phyloP scores from a whole-genome alignment of 2,329 filamentous ascomycete species.

The Fusarium drepaniforme region DNA sequence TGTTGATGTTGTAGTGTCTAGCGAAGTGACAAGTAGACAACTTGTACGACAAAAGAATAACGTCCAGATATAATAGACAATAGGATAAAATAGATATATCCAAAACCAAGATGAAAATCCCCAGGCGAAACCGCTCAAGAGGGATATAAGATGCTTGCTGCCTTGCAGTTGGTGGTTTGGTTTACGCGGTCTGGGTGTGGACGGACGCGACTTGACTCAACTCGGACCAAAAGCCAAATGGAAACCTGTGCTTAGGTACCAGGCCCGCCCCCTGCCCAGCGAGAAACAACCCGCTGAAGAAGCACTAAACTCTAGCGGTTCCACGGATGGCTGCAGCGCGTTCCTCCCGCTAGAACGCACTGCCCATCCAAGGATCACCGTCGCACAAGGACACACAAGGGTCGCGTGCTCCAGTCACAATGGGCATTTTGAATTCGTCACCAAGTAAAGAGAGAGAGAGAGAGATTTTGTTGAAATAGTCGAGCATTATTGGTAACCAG shows the following conservation, averaged over 20 bases:
- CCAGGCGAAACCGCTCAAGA: background rate
- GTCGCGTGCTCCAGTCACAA: conserved; percentile 18
- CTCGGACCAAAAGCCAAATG: conserved; percentile 16
- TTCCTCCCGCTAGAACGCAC: conserved; percentile 21
- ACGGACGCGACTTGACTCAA: conserved; percentile 33
- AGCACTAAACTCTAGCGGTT: conserved; percentile 34
- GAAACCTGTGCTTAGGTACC: background rate
- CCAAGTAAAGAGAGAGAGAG: background rate
- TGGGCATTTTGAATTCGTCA: background rate
- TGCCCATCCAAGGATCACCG: background rate
- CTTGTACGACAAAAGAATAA: background rate
- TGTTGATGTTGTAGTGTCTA: background rate
- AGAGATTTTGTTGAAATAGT: background rate
- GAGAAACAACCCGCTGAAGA: conserved; percentile 30
- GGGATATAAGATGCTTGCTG: conserved; percentile 1
- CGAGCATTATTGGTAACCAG: background rate
- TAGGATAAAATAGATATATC: background rate
- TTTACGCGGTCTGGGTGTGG: conserved; percentile 30
- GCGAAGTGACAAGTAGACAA: background rate
- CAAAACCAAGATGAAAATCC: background rate
- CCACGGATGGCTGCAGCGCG: conserved; percentile 18
- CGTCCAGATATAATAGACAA: background rate
- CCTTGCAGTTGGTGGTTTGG: conserved; percentile 20
- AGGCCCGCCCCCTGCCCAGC: conserved; percentile 3
- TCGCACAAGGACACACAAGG: conserved; percentile 7